phyloP scores from a whole-genome alignment of 441 rosid genomes.

The Monsonia emarginata region DNA sequence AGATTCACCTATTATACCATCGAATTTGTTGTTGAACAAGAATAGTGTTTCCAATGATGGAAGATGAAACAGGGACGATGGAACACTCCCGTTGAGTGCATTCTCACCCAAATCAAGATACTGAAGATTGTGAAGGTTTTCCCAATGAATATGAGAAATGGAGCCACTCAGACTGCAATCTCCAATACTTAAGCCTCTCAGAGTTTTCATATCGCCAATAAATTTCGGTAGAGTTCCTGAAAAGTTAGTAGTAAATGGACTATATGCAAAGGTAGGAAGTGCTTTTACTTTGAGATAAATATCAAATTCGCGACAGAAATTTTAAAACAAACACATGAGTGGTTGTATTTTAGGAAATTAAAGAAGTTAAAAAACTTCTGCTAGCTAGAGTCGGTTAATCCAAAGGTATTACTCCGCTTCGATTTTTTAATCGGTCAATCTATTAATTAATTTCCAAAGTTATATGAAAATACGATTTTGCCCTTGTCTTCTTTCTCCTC shows the following conservation, averaged over 20 bases:
- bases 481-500: too few relatives aligned
- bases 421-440: too few relatives aligned
- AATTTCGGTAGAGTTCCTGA: not conserved
- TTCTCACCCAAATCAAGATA: not conserved
- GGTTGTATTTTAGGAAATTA: too few relatives aligned
- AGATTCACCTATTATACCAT: not conserved
- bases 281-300: too few relatives aligned
- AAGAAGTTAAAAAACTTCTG: too few relatives aligned
- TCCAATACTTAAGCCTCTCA: not conserved
- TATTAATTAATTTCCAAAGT: too few relatives aligned
- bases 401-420: too few relatives aligned
- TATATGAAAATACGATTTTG: too few relatives aligned
- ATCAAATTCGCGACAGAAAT: too few relatives aligned
- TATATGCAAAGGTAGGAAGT: not conserved
- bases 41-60: not conserved
- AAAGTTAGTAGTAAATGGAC: not conserved
- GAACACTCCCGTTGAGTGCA: constrained; percentile 7
- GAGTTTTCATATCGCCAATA: not conserved
- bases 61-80: constrained; percentile 9
- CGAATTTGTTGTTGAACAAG: not conserved
- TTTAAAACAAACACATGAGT: too few relatives aligned
- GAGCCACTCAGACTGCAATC: not conserved
- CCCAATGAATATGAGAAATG: not conserved
- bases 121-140: not conserved
- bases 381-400: too few relatives aligned